Base-by-base conservation (phyloP, 768 basidiomycete genomes). In the Neoboletus subvelutipes region DNA sequence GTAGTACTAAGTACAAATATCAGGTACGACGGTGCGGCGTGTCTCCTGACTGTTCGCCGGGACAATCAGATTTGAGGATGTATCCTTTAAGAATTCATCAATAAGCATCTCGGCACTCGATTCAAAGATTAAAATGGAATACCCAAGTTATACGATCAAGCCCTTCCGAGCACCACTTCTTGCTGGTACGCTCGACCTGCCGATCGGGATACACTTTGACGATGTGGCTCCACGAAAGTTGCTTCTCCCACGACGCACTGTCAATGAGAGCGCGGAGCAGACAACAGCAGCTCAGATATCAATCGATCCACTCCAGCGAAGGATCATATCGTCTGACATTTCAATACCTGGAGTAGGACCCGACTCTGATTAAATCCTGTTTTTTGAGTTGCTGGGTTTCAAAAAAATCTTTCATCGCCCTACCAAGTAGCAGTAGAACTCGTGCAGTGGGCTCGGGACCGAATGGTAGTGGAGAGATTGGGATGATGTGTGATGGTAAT, bases 231-330 rank as follows among this genome's bases (percentile, higher is more conserved):
- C 34, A 41, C 11, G 24, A 7, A 18, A 4, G 17, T 26, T n/a
- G 34, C 1, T 36, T 31, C 15, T 31, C 28, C 40, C 18, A 46
- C 41, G 15, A 46, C 26, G 1, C 18, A 52, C n/a, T 4, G 39
- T n/a, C n/a, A 33, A 10, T 12, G 10, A 10, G 31, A 33, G 11
- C 12, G 36, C 56, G 15, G 37, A 15, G 28, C 20, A 8, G 26
- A 40, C 5, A 28, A 6, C 33, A 50, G 18, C 33, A 50, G 20
- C 50, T 45, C 57, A 52, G 61, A 60, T 67, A 60, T 13, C 5
- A n/a, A 60, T 11, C 5, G 20, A 31, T 64, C 60, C 56, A 54
- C 56, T 56, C 39, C 56, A 18, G 54, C 45, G 51, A 26, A 43
- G 51, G 28, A 13, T 45, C n/a, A n/a, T 24, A 51, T 64, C 37